Evolutionary conservation across 495 filamentous ascomycete genomes (phyloP), one percentile per base, ranked within the genome.

Genomic region (Pseudevernia furfuracea): DNA sequence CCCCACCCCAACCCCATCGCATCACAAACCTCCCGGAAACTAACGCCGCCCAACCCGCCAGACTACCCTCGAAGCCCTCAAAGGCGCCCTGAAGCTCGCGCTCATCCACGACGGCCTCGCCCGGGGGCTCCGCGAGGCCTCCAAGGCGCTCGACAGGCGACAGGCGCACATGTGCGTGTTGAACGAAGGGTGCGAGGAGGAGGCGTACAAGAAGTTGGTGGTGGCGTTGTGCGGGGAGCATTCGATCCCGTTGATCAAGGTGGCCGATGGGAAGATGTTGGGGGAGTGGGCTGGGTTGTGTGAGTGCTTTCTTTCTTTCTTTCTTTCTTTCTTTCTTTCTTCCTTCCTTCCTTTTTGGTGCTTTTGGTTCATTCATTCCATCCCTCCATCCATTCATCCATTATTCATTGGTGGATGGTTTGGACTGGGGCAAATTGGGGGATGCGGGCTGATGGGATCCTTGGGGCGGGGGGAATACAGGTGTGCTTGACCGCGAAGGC

Each of bases 141-240:
- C 85, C 81, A 98, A 98, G 86, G 91, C 94, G 60, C 89, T 98
- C 66, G 95, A 97, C 80, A 85, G 94, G 71, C 89, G 95, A 69
- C 90, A 98, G 84, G 94, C 94, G 36, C 95, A 98, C 80, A 96
- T 98, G 91, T 97, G 95, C 80, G 94, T 98, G 71, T 85, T 98
- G 64, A 97, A 97, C 84, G 94, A 98, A 85, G 87, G 80, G 67
- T 98, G 94, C 82, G 94, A 97, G 82, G 95, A 98, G 85, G 94
- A 98, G 84, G 93, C 94, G 68, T 98, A 98, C 84, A 98, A 98
- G 90, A 98, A 98, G 87, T 85, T 98, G 58, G 93, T 98, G 69
- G 90, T 97, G 67, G 94, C 94, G 69, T 85, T 98, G 61, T 98
- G 94, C 86, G 88, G 85, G 60, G 94, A 97, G 84, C 94, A 98